Conservation (phyloP, 305 asterid genomes). For the Rubia occidens region DNA sequence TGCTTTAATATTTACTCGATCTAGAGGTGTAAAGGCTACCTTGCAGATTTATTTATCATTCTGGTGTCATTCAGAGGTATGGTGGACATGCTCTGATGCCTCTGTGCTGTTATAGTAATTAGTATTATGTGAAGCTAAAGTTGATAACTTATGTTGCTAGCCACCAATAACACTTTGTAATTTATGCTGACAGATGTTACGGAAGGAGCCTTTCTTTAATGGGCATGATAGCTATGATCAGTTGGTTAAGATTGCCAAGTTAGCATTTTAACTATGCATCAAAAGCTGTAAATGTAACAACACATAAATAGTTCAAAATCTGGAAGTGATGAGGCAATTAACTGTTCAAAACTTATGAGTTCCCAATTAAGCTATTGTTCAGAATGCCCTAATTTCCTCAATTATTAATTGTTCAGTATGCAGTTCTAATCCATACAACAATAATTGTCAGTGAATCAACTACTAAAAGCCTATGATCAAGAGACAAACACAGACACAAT, state of each 20-base stretch:
- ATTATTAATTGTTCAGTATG: too few relatives aligned
- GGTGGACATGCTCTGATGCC: conserved; percentile 14
- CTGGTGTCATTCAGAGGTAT: background rate
- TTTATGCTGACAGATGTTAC: conserved; percentile 50
- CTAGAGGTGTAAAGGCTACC: background rate
- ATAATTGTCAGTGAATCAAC: too few relatives aligned
- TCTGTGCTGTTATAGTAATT: conserved; percentile 17
- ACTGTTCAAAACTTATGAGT: too few relatives aligned
- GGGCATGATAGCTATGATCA: conserved; percentile 89
- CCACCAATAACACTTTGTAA: conserved; percentile 8
- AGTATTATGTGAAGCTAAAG: conserved; percentile 16
- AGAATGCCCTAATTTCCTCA: too few relatives aligned
- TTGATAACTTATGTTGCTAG: background rate
- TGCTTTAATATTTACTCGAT: background rate
- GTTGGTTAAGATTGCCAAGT: conserved; percentile 83
- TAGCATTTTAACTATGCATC: conserved; percentile 10
- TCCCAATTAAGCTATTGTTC: too few relatives aligned
- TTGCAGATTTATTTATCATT: background rate
- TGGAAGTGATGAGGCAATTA: too few relatives aligned
- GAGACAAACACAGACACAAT: too few relatives aligned
- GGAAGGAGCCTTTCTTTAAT: conserved; percentile 87
- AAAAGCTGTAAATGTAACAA: too few relatives aligned
- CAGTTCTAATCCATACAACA: too few relatives aligned
- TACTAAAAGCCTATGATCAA: too few relatives aligned
- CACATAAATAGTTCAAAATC: too few relatives aligned